Percentiles rank a stretch among this genome's conserved stretches.
Conservation (phyloP, 163 green algal species). For the Chlorella variabilis region DNA sequence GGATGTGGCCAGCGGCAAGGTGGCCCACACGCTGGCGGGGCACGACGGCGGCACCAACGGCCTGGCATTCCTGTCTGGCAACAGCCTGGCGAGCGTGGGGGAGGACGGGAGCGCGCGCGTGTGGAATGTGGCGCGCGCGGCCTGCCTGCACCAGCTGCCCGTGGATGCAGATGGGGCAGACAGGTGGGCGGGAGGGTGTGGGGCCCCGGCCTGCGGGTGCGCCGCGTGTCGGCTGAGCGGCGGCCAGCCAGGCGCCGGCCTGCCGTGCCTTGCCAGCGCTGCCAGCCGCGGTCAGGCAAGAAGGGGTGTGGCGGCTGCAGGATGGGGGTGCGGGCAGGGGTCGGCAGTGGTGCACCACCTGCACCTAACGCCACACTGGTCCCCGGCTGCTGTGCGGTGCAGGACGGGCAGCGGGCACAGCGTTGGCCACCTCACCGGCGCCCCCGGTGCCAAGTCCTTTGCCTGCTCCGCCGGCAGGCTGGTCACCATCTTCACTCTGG, state of each 20-base stretch:
- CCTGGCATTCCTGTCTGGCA: constrained; percentile 37
- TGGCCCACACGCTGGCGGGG: constrained; percentile 19
- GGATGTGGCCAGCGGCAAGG: constrained; percentile 24
- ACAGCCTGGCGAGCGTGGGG: constrained; percentile 28
- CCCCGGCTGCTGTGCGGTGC: neutral
- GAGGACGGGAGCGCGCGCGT: constrained; percentile 36
- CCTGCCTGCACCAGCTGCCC: constrained; percentile 17
- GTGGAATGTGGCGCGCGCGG: constrained; percentile 30
- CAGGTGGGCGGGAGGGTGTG: neutral
- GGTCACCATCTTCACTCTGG: constrained; percentile 19
- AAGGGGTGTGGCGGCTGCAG: too few species aligned
- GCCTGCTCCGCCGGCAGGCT: constrained; percentile 31
- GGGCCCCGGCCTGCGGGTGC: too few species aligned
- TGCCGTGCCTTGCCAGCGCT: too few species aligned
- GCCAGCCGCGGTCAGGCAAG: too few species aligned
- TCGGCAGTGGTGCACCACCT: too few species aligned
- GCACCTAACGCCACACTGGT: too few species aligned
- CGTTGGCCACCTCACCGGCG: constrained; percentile 36
- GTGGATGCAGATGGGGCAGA: constrained; percentile 33
- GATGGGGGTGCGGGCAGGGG: too few species aligned
- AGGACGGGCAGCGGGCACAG: neutral
- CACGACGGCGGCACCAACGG: constrained; percentile 43
- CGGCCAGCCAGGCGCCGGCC: too few species aligned
- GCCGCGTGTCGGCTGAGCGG: too few species aligned
- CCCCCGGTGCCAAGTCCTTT: constrained; percentile 11